These are phyloP conservation scores for Neurospora tetraspora DNA, from an alignment of 495 filamentous ascomycete genomes.

Conservation along the genomic window DNA sequence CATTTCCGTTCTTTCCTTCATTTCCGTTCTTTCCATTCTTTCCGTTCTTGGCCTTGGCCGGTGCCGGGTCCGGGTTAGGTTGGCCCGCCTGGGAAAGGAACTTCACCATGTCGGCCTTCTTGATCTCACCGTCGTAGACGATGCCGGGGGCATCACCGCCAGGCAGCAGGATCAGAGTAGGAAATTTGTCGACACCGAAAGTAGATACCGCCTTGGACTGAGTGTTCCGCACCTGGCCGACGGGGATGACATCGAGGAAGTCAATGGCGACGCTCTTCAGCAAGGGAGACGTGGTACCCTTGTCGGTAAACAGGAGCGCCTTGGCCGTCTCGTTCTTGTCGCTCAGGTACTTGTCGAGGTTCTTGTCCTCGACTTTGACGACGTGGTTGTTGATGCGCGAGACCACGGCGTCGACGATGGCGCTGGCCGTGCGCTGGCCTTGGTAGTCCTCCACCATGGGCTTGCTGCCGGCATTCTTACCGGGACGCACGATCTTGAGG, in stretches of 20 bases:
- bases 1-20: too few relatives aligned
- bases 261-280: constrained; percentile 83
- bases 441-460: constrained; percentile 90
- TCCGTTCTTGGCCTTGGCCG: constrained; percentile 40
- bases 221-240: constrained; percentile 82
- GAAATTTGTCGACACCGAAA: constrained; percentile 70
- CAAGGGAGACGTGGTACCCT: constrained; percentile 75
- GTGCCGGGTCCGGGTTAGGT: constrained; percentile 53
- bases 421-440: constrained; percentile 69
- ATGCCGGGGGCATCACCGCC: constrained; percentile 58
- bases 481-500: constrained; percentile 81
- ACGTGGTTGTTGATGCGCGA: constrained; percentile 89
- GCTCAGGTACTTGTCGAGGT: constrained; percentile 64
- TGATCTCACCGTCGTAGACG: constrained; percentile 74
- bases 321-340: constrained; percentile 67
- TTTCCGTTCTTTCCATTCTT: constrained; percentile 35
- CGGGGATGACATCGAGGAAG: constrained; percentile 68
- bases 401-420: constrained; percentile 76
- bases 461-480: constrained; percentile 58
- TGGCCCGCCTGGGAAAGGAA: constrained; percentile 79
- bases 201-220: constrained; percentile 59
- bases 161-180: constrained; percentile 72
- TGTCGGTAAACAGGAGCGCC: constrained; percentile 89
- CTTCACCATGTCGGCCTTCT: constrained; percentile 69
- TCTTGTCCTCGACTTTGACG: constrained; percentile 74